A percentile compares a stretch with the other conserved stretches of the same genome.
Conservation (phyloP, 306 rosid genomes). For the Oxytropis ochrocephala region DNA sequence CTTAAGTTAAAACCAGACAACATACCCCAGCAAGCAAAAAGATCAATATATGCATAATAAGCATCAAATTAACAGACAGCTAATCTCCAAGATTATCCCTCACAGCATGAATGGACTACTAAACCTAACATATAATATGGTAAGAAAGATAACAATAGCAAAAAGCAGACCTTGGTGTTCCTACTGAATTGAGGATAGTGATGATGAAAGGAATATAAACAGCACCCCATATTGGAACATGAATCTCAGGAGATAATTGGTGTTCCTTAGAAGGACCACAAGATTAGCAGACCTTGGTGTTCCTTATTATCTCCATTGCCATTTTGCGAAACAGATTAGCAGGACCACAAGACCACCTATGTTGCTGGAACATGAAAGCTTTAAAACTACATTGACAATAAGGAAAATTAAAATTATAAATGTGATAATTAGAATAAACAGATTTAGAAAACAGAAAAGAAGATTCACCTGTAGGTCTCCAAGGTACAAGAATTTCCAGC, state of each 20-base stretch:
- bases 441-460: neutral
- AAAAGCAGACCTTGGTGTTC: constrained; percentile 84
- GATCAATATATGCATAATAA: too few species aligned
- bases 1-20: too few species aligned
- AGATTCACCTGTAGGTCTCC: constrained; percentile 82
- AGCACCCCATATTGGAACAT: constrained; percentile 99
- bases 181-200: constrained; percentile 94
- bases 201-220: constrained; percentile 94
- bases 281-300: too few species aligned
- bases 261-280: too few species aligned
- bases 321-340: constrained; percentile 96
- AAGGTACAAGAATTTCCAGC: constrained; percentile 95
- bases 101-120: too few species aligned
- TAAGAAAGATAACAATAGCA: neutral
- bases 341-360: constrained; percentile 98
- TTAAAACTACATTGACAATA: constrained; percentile 10
- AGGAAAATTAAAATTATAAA: neutral
- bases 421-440: neutral
- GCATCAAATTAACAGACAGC: too few species aligned
- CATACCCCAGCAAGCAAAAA: too few species aligned
- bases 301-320: constrained; percentile 83
- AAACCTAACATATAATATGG: neutral
- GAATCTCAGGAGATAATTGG: too few species aligned
- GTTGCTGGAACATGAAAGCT: constrained; percentile 99
- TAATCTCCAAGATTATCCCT: too few species aligned